These are phyloP conservation scores for Saccharomyces paradoxus DNA, from an alignment of 805 yeast genomes.

Conservation along the genomic window DNA sequence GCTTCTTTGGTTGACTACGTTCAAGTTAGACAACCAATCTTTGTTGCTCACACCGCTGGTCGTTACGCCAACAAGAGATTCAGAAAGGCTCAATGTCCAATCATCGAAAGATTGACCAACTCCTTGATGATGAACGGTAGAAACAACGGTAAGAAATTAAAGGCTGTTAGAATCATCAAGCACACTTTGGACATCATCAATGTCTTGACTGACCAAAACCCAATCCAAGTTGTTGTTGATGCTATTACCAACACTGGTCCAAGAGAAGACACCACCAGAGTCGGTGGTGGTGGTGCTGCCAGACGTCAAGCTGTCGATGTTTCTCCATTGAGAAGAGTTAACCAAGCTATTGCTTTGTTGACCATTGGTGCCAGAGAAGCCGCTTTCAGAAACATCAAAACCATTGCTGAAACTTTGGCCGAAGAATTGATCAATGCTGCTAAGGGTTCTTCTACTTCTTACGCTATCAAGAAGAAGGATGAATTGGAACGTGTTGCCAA, in stretches of 20 bases:
- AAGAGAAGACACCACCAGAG: conserved; percentile 99
- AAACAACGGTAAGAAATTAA: conserved; percentile 99
- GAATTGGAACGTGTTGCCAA: conserved; percentile 99
- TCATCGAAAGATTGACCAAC: conserved; percentile 98
- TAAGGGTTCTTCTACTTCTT: conserved; percentile 99
- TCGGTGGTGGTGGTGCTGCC: conserved; percentile 99
- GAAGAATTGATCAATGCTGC: conserved; percentile 99
- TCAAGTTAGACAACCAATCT: conserved; percentile 95
- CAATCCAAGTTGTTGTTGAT: conserved; percentile 97
- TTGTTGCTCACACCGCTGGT: conserved; percentile 98
- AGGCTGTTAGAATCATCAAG: conserved; percentile 99
- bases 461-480: conserved; percentile 99
- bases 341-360: conserved; percentile 96
- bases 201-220: conserved; percentile 98
- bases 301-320: conserved; percentile 99
- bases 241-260: conserved; percentile 99
- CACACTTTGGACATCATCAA: conserved; percentile 97
- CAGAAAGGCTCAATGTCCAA: conserved; percentile 99
- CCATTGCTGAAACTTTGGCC: conserved; percentile 99
- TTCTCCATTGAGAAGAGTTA: conserved; percentile 99
- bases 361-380: conserved; percentile 99
- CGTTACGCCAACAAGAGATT: conserved; percentile 99
- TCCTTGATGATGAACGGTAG: conserved; percentile 99
- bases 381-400: conserved; percentile 99
- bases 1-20: conserved; percentile 97